Evolutionary conservation across 2,329 filamentous ascomycete species (phyloP).

Genomic region (Fusarium goolgardi): DNA sequence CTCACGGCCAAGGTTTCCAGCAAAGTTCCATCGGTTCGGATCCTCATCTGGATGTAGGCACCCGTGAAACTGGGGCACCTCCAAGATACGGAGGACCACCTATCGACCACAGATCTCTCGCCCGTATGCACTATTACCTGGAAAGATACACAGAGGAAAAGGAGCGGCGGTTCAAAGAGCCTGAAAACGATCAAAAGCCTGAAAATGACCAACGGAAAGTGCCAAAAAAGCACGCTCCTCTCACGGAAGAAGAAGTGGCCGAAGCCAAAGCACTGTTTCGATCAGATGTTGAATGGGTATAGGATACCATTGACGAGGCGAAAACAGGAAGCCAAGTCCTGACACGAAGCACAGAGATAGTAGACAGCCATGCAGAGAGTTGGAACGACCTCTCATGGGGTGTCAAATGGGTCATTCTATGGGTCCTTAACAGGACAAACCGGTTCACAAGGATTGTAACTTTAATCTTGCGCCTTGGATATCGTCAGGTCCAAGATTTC

Average conservation of each 20-base stretch:
- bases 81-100: too few species aligned
- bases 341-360: neutral
- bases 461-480: constrained; percentile 35
- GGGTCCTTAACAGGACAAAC: constrained; percentile 33
- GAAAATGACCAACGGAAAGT: too few species aligned
- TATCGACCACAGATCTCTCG: too few species aligned
- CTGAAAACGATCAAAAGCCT: neutral
- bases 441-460: constrained; percentile 37
- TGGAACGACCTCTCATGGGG: constrained; percentile 46
- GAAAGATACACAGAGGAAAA: neutral
- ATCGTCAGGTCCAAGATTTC: constrained; percentile 42
- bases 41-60: too few species aligned
- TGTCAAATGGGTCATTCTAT: constrained; percentile 45
- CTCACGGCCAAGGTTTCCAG: too few species aligned
- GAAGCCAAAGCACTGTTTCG: neutral
- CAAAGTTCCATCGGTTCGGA: too few species aligned
- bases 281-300: neutral
- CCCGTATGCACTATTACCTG: too few species aligned
- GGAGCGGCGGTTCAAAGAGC: neutral
- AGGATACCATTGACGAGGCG: neutral
- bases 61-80: too few species aligned
- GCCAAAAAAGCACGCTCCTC: neutral
- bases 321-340: neutral
- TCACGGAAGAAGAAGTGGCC: neutral
- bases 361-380: neutral